Evolutionary conservation across 768 basidiomycete genomes (phyloP).

Genomic region (Clitopilus hobsonii): DNA sequence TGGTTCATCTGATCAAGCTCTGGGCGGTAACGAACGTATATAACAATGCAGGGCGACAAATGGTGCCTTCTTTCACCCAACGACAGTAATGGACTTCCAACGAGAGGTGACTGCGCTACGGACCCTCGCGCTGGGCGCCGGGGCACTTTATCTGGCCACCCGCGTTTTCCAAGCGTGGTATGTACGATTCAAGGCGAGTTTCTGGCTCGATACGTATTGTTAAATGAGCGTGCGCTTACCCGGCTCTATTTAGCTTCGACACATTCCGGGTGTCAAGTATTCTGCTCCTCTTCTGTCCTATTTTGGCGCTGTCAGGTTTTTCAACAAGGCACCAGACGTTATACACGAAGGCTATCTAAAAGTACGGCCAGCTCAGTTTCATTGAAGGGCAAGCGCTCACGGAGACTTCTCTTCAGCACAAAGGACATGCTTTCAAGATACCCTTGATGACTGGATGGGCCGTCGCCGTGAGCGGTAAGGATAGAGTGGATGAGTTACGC

Average conservation of each 20-base stretch:
- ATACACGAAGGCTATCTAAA: constrained; percentile 27
- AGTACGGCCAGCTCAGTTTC: constrained; percentile 10
- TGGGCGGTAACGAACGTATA: no score
- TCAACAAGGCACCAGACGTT: constrained; percentile 20
- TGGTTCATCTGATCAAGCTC: no score
- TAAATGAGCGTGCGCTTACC: background rate
- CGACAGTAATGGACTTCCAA: no score
- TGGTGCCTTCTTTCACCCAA: no score
- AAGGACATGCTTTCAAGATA: constrained; percentile 31
- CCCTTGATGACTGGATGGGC: constrained; percentile 38
- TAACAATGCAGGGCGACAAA: no score
- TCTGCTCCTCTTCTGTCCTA: constrained; percentile 27
- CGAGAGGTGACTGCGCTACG: no score
- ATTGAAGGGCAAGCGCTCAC: background rate
- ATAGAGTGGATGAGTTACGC: constrained; percentile 46
- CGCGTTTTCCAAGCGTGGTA: background rate
- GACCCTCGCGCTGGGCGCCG: background rate
- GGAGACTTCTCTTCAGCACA: constrained; percentile 6
- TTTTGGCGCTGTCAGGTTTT: constrained; percentile 18
- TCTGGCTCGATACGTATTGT: background rate
- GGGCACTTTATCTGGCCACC: background rate
- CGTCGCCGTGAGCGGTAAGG: constrained; percentile 35
- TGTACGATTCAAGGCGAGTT: background rate
- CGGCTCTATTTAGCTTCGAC: constrained; percentile 8
- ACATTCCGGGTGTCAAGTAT: constrained; percentile 26